Conservation (phyloP, 176 grass and related monocot species). For the Rhipidocladum racemiflorum region DNA sequence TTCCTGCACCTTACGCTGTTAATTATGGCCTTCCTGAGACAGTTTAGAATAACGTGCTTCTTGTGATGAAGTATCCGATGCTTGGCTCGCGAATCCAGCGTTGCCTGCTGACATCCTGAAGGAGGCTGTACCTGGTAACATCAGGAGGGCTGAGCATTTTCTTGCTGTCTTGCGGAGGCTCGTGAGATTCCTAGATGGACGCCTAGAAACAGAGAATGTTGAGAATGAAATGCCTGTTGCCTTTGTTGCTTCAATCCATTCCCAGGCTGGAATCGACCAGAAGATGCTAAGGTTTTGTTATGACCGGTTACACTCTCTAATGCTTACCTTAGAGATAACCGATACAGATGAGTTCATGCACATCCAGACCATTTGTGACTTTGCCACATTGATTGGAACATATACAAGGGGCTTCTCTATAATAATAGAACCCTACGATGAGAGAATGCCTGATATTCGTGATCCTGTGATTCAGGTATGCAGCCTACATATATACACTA, state of each 20-base stretch:
- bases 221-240: conserved; percentile 83
- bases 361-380: conserved; percentile 93
- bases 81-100: conserved; percentile 81
- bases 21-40: not conserved
- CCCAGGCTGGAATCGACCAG: conserved; percentile 89
- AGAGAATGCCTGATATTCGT: conserved; percentile 90
- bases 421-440: conserved; percentile 91
- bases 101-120: conserved; percentile 87
- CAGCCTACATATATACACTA: not conserved
- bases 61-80: conserved; percentile 73
- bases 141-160: conserved; percentile 89
- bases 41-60: conserved; percentile 7
- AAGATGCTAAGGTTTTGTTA: conserved; percentile 99
- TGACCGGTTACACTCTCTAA: conserved; percentile 74
- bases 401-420: conserved; percentile 89
- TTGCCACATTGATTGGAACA: conserved; percentile 83
- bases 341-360: conserved; percentile 91
- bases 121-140: conserved; percentile 95
- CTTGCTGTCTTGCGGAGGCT: conserved; percentile 75
- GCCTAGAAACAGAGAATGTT: conserved; percentile 76
- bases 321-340: conserved; percentile 89
- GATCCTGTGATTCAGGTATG: conserved; percentile 84
- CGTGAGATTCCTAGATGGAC: conserved; percentile 65
- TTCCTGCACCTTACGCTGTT: not conserved
- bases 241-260: conserved; percentile 70